Evolutionary conservation across 2,329 filamentous ascomycete species (phyloP), one percentile per base, ranked within the genome.

Genomic region (Helotiales sp.): DNA sequence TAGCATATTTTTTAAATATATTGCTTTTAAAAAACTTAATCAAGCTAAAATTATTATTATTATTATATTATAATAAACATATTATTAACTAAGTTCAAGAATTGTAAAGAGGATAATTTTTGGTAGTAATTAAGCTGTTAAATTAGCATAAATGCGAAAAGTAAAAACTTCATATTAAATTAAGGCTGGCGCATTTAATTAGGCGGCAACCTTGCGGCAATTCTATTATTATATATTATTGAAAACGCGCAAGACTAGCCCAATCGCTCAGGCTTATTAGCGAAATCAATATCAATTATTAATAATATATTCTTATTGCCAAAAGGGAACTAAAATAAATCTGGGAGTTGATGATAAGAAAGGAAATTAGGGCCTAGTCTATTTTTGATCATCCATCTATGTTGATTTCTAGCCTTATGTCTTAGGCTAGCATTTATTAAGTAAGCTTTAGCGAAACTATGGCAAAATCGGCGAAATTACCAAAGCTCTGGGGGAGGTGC

Each of bases 111-210:
- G 55, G 32, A 64, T 60, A 49, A 63, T 30, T 64, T 32, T 64
- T 47, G 26, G 65, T 65, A 63, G 54, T 43, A 43, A 49, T 37
- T 70, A 20, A 65, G 64, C 61, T 49, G 61, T 66, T 55, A 37
- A 67, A 28, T 45, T 54, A 22, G 49, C 40, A 71, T 61, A 52
- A 49, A 69, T 67, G 40, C 22, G 55, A 63, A 67, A 64, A 61
- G 50, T 58, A 11, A 43, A 37, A 45, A 68, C 40, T 69, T 50
- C 45, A 67, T 54, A 54, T 70, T 34, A 40, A 10, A 60, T 70
- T 68, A 55, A 68, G 67, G 65, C 69, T 72, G 69, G 70, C 65
- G 50, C 54, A 68, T 52, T 72, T 66, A 72, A 59, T 61, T 68
- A 45, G 20, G 22, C 45, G 59, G 63, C 67, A 66, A 67, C 69